Percentiles rank a stretch among this genome's conserved stretches.
phyloP scores from a whole-genome alignment of 2,329 filamentous ascomycete genomes.

The Grosmannia serpens region DNA sequence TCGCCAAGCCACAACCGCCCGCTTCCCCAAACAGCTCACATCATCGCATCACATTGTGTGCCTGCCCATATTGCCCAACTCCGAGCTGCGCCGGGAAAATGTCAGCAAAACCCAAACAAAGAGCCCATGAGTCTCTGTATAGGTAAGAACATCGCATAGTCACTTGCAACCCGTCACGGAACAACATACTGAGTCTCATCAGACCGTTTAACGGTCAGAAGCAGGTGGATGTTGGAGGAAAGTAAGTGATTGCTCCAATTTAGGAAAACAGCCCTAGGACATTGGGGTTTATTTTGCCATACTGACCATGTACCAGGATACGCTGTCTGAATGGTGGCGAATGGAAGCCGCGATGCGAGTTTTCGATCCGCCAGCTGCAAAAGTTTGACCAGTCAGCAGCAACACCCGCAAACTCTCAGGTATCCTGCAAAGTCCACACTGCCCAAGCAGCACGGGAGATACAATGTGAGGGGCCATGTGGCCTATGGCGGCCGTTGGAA shows the following conservation, averaged over 20 bases:
- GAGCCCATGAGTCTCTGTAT: too few species aligned
- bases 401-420: constrained; percentile 13
- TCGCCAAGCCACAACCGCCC: too few species aligned
- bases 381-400: constrained; percentile 14
- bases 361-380: constrained; percentile 19
- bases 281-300: neutral
- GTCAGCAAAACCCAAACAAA: too few species aligned
- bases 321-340: constrained; percentile 19
- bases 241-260: too few species aligned
- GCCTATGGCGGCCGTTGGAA: constrained; percentile 13
- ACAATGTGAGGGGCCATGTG: constrained; percentile 22
- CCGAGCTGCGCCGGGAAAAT: too few species aligned
- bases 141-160: neutral
- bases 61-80: too few species aligned
- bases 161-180: neutral
- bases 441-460: constrained; percentile 10
- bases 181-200: neutral
- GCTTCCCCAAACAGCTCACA: too few species aligned
- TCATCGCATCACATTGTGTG: too few species aligned
- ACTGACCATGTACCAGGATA: constrained; percentile 13
- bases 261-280: too few species aligned
- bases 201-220: neutral
- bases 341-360: constrained; percentile 17
- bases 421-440: constrained; percentile 20
- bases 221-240: neutral